phyloP scores from a whole-genome alignment of 306 rosid genomes.

The Rubus parviflorus region DNA sequence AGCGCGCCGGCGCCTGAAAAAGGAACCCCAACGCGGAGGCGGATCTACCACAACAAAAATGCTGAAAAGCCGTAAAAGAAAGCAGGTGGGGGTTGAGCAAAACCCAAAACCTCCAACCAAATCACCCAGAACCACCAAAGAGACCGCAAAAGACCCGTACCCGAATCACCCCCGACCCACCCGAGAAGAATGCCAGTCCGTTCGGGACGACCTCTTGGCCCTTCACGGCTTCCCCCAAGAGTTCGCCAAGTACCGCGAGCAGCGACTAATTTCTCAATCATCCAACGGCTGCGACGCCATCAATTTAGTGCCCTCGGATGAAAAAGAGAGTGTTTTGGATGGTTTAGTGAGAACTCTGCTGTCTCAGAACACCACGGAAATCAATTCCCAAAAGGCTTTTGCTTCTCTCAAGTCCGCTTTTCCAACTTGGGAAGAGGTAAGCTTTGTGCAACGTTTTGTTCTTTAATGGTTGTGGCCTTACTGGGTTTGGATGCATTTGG shows the following conservation, averaged over 20 bases:
- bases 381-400: conserved; percentile 65
- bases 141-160: conserved; percentile 42
- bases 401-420: conserved; percentile 74
- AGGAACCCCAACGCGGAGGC: not conserved
- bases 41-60: conserved; percentile 23
- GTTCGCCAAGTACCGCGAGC: conserved; percentile 67
- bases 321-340: conserved; percentile 66
- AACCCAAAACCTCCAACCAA: conserved; percentile 25
- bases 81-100: conserved; percentile 24
- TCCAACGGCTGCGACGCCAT: not conserved
- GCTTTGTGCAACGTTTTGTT: not conserved
- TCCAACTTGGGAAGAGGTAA: conserved; percentile 57
- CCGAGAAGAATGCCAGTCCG: conserved; percentile 50
- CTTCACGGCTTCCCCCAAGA: conserved; percentile 72
- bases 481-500: not conserved
- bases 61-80: conserved; percentile 44
- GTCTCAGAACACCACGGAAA: conserved; percentile 86
- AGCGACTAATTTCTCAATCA: conserved; percentile 6
- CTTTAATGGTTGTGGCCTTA: not conserved
- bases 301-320: conserved; percentile 19
- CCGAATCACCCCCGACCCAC: conserved; percentile 60
- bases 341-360: conserved; percentile 79
- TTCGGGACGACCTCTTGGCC: conserved; percentile 69
- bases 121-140: conserved; percentile 15
- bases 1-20: not conserved